Evolutionary conservation across 1,284 basidiomycete species (phyloP).

Genomic region (Stygiomarasmius scandens): DNA sequence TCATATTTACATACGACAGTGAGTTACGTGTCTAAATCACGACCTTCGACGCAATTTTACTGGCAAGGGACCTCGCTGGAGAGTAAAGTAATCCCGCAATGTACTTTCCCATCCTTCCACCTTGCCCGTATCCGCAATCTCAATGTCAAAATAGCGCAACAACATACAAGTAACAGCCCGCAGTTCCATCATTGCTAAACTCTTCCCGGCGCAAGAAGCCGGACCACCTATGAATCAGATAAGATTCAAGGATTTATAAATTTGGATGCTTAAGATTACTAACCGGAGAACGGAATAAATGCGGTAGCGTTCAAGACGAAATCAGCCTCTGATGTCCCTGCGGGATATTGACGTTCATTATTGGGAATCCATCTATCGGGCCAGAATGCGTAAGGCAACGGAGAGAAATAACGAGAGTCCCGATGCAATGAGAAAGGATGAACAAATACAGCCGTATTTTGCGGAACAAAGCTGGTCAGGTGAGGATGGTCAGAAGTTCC

Average conservation of each 20-base stretch:
- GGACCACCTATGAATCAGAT: conserved; percentile 26
- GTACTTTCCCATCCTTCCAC: conserved; percentile 30
- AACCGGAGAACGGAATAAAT: conserved; percentile 40
- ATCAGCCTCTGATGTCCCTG: conserved; percentile 25
- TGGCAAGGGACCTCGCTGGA: conserved; percentile 3
- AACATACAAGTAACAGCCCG: conserved; percentile 36
- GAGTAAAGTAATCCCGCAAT: conserved; percentile 33
- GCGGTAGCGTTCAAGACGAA: conserved; percentile 32
- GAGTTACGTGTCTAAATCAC: too few relatives aligned
- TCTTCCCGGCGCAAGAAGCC: conserved; percentile 40
- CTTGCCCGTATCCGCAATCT: conserved; percentile 31
- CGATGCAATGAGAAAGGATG: conserved; percentile 42
- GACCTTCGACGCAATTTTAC: neutral
- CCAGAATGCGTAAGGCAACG: conserved; percentile 40
- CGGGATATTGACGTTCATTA: conserved; percentile 25
- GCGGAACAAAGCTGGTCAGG: conserved; percentile 38
- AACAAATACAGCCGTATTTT: conserved; percentile 41
- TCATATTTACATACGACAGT: too few relatives aligned
- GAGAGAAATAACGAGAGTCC: conserved; percentile 44
- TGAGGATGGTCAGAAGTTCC: neutral
- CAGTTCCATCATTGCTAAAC: conserved; percentile 43
- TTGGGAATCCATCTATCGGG: conserved; percentile 43
- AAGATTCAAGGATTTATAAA: too few relatives aligned
- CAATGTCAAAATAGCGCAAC: conserved; percentile 34
- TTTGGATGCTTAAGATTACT: neutral